Evolutionary conservation across 352 stramenopile species (phyloP).

Genomic region (Labyrinthula sp.): DNA sequence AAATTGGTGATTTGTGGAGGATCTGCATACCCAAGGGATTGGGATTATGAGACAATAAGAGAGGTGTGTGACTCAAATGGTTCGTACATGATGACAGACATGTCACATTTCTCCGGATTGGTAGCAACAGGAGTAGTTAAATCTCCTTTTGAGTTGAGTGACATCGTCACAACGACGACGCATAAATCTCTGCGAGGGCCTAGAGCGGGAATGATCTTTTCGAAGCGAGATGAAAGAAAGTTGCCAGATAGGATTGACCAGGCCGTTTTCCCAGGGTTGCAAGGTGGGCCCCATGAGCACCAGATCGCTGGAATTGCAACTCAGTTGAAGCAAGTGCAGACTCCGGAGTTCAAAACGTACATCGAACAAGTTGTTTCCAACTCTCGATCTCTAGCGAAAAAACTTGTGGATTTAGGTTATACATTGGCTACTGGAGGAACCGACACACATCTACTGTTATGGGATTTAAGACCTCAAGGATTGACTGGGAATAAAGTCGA

Average conservation of each 20-base stretch:
- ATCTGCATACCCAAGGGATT: constrained; percentile 89
- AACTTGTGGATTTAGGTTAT: constrained; percentile 71
- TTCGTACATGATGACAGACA: constrained; percentile 88
- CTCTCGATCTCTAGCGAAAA: constrained; percentile 55
- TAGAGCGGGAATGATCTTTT: constrained; percentile 99
- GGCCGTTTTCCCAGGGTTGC: constrained; percentile 80
- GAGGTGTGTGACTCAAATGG: constrained; percentile 77
- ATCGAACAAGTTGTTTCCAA: constrained; percentile 75
- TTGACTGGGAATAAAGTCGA: constrained; percentile 32
- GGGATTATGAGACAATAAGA: constrained; percentile 95
- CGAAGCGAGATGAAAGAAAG: constrained; percentile 87
- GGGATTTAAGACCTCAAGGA: constrained; percentile 29
- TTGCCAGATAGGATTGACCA: constrained; percentile 93
- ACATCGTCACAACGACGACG: constrained; percentile 98
- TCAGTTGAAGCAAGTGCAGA: constrained; percentile 78
- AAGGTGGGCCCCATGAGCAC: constrained; percentile 98
- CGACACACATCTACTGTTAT: constrained; percentile 34
- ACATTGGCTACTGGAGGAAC: constrained; percentile 78
- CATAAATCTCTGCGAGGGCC: constrained; percentile 96
- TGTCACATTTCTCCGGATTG: constrained; percentile 97
- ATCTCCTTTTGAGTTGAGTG: constrained; percentile 84
- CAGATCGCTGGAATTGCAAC: constrained; percentile 95
- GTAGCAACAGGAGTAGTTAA: constrained; percentile 81
- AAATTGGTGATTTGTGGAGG: constrained; percentile 96
- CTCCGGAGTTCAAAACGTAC: constrained; percentile 86